These are phyloP conservation scores for Podila horticola DNA, from an alignment of 192 early-diverging fungal genomes.

Conservation along the genomic window DNA sequence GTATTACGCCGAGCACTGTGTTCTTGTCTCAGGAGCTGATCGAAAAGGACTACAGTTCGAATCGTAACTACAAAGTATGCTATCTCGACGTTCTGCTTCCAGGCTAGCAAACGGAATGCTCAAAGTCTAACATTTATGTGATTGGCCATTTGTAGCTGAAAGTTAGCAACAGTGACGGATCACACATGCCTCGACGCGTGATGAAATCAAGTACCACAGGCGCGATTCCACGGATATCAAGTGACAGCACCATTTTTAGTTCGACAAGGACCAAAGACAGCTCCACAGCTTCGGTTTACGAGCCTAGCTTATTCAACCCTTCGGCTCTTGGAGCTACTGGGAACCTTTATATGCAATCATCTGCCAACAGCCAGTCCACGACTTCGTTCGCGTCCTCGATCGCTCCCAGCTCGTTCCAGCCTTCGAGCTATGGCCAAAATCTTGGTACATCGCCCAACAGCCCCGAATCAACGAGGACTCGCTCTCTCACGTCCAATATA, in stretches of 20 bases:
- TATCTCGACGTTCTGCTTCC: not conserved
- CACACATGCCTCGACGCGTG: conserved; percentile 13
- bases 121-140: not conserved
- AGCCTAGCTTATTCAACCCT: conserved; percentile 19
- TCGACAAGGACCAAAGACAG: conserved; percentile 27
- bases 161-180: conserved; percentile 2
- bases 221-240: conserved; percentile 41
- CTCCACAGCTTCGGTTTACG: conserved; percentile 27
- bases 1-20: conserved; percentile 73
- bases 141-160: conserved; percentile 4
- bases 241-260: conserved; percentile 50
- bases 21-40: conserved; percentile 69
- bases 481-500: conserved; percentile 46
- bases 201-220: conserved; percentile 32
- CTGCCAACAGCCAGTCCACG: conserved; percentile 37
- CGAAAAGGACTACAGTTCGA: conserved; percentile 37
- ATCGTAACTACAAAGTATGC: conserved; percentile 19
- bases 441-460: conserved; percentile 11
- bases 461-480: conserved; percentile 15
- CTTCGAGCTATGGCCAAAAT: conserved; percentile 14
- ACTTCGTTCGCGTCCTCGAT: conserved; percentile 43
- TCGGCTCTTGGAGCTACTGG: conserved; percentile 17
- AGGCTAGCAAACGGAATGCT: not conserved
- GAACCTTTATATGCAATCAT: conserved; percentile 28
- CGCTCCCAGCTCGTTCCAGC: conserved; percentile 21